These are phyloP conservation scores for Tolypocladium pustulatum DNA, from an alignment of 2,329 filamentous ascomycete genomes.

Conservation along the genomic window DNA sequence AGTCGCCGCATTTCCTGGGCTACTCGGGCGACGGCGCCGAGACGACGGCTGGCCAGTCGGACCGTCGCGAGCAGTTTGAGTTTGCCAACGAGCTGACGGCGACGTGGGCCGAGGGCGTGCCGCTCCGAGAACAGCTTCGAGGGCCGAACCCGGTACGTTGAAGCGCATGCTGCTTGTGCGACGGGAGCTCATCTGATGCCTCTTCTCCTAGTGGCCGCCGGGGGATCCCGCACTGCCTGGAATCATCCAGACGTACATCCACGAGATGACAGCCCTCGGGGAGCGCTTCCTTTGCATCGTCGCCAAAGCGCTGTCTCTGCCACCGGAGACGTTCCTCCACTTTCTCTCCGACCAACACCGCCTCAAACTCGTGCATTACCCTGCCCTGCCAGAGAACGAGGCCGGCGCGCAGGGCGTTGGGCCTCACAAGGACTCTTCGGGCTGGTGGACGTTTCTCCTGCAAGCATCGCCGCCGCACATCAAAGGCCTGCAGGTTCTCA, in stretches of 20 bases:
- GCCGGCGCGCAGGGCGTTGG: constrained; percentile 40
- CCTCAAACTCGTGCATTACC: background rate
- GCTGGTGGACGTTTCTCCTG: constrained; percentile 52
- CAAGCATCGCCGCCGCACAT: constrained; percentile 38
- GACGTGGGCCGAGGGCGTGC: constrained; percentile 19
- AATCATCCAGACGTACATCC: constrained; percentile 32
- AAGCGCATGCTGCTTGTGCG: too few species aligned
- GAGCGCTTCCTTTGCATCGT: constrained; percentile 45
- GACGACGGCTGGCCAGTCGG: constrained; percentile 39
- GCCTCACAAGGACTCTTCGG: constrained; percentile 50
- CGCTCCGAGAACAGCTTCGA: constrained; percentile 31
- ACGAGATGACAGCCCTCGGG: constrained; percentile 37
- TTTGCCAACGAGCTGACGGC: constrained; percentile 43
- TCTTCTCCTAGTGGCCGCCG: background rate
- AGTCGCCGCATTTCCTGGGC: constrained; percentile 51
- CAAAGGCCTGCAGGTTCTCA: constrained; percentile 39
- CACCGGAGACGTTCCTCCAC: constrained; percentile 34
- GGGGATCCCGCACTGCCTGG: background rate
- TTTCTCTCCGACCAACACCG: constrained; percentile 13
- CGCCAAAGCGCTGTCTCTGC: constrained; percentile 41
- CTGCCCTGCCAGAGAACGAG: constrained; percentile 10
- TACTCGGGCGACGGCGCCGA: constrained; percentile 46
- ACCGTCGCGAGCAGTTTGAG: constrained; percentile 49
- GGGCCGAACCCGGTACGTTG: constrained; percentile 35
- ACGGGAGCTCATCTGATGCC: background rate